A percentile compares a stretch with the other conserved stretches of the same genome.
Conservation (phyloP, 169 alveolate genomes). For the Plasmodium gallinaceum region DNA sequence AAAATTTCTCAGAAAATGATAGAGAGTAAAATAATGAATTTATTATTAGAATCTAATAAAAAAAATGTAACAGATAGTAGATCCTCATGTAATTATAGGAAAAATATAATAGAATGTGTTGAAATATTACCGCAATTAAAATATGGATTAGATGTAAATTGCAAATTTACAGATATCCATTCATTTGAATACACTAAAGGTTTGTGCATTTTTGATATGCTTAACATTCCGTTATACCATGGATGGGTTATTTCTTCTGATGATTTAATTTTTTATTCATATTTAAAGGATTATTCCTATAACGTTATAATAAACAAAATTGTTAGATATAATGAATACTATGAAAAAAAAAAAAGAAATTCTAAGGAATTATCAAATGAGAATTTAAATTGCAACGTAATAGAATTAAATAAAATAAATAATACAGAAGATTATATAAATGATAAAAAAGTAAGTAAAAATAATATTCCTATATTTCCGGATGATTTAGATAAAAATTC, state of each 20-base stretch:
- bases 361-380: constrained; percentile 26
- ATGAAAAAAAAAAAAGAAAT: constrained; percentile 43
- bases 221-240: constrained; percentile 75
- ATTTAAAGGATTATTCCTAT: constrained; percentile 75
- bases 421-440: not conserved
- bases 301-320: constrained; percentile 75
- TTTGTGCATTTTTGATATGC: constrained; percentile 77
- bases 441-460: not conserved
- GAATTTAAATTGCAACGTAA: not conserved
- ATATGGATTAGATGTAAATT: constrained; percentile 78
- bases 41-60: constrained; percentile 77
- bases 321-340: constrained; percentile 72
- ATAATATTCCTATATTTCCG: constrained; percentile 52
- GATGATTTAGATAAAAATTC: constrained; percentile 62
- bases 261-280: constrained; percentile 68
- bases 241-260: constrained; percentile 80
- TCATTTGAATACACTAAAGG: constrained; percentile 79
- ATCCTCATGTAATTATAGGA: constrained; percentile 72
- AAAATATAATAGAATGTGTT: constrained; percentile 75
- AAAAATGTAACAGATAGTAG: constrained; percentile 40
- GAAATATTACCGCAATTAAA: constrained; percentile 77
- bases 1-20: constrained; percentile 61
- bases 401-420: not conserved
- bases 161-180: constrained; percentile 73
- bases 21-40: constrained; percentile 61